These are phyloP conservation scores for Coccomyxa subellipsoidea DNA, from an alignment of 163 green algal species.

Conservation along the genomic window DNA sequence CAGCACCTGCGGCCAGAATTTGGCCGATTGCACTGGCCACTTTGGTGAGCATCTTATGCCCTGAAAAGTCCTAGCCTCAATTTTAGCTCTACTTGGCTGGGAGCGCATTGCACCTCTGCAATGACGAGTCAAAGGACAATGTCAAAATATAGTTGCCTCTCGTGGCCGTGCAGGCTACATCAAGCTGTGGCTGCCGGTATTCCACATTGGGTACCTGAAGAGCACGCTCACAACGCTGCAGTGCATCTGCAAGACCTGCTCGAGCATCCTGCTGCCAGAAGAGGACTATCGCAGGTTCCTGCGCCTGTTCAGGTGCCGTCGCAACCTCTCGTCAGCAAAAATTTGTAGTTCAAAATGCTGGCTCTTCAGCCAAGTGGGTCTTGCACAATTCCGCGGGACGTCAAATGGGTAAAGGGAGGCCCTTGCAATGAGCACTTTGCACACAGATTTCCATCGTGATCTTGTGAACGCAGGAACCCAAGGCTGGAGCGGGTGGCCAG, in stretches of 20 bases:
- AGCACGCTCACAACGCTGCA: slow-evolving; percentile 87
- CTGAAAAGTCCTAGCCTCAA: too few relatives aligned
- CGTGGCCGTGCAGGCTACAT: slow-evolving; percentile 77
- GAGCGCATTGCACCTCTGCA: too few relatives aligned
- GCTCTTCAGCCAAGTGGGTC: too few relatives aligned
- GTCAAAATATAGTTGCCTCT: too few relatives aligned
- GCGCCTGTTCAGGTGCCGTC: background rate
- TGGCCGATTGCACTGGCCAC: slow-evolving; percentile 94
- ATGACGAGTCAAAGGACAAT: too few relatives aligned
- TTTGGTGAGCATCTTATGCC: slow-evolving; percentile 83
- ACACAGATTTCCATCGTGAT: too few relatives aligned
- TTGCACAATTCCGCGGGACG: too few relatives aligned
- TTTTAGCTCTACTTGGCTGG: too few relatives aligned
- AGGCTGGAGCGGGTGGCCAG: slow-evolving; percentile 74
- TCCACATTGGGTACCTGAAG: slow-evolving; percentile 96
- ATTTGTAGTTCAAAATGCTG: too few relatives aligned
- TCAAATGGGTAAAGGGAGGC: too few relatives aligned
- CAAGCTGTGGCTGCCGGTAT: slow-evolving; percentile 94
- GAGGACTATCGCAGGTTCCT: slow-evolving; percentile 63
- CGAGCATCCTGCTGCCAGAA: slow-evolving; percentile 80
- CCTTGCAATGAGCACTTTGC: too few relatives aligned
- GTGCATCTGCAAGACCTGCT: slow-evolving; percentile 97
- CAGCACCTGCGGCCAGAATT: slow-evolving; percentile 85
- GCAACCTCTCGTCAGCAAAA: background rate
- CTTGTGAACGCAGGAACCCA: slow-evolving; percentile 59